Base-by-base conservation (phyloP, 352 stramenopile genomes). In the Phytophthora pini region DNA sequence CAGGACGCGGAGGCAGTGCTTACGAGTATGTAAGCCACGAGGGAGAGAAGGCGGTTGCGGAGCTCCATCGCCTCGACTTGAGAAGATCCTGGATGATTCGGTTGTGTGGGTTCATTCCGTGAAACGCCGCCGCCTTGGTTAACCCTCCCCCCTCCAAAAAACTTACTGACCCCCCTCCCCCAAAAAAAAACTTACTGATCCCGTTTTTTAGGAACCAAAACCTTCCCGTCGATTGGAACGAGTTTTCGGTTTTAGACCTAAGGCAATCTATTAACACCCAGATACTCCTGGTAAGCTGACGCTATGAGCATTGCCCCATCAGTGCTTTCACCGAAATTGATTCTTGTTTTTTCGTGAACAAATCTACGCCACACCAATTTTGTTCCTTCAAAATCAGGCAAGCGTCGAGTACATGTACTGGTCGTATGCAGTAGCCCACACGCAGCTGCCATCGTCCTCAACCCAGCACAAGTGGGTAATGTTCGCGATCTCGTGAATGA, bases 401-500 rank as follows among this genome's bases (percentile, higher is more conserved):
- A 76, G 58, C 15, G 43, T 43, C n/a, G 66, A 55, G 51, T 79
- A 80, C 32, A 87, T 51, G 54, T 75, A 22, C 24, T 79, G 56
- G 50, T 85, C 70, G 38, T 80, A 87, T 24, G 84, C 64, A 1
- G 44, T 38, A 39, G 52, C 50, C 64, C 78, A 87, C 56, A 66
- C 51, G 34, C 76, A 85, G 39, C 58, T 34, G n/a, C 45, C 47
- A 10, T 77, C 57, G 49, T 84, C 60, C 1, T 4, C 24, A n/a
- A 61, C 36, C 76, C 73, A 84, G 65, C 71, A 82, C 15, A 50
- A 34, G 45, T 82, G 76, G 4, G 55, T 36, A 15, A 84, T 47
- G 20, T 71, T 69, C 0, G 36, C 47, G 1, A 72, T 24, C 4
- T 44, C 50, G 44, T 74, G 51, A 1, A 82, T 24, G 51, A 71